Base-by-base conservation (phyloP, 2,329 filamentous ascomycete genomes). In the Kalmusia sp. region DNA sequence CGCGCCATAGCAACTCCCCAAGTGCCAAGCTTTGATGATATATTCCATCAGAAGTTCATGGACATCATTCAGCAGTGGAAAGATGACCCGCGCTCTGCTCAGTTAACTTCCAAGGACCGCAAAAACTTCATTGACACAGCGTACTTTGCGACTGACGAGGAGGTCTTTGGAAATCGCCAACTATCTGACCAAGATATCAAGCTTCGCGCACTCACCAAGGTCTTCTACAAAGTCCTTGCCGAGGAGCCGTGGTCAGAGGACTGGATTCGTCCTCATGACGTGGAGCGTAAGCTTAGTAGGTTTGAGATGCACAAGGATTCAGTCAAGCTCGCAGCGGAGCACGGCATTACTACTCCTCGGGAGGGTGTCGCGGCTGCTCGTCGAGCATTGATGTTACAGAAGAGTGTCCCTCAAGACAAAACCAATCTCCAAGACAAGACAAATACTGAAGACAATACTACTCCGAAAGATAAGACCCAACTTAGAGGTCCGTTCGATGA, bases 211-310 rank as follows among this genome's bases (percentile, higher is more conserved):
- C 64, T 74, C 6, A 73, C 70, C 51, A 72, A 71, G 40, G 69
- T 74, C 44, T 71, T 74, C 43, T 72, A 68, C 59, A 71, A 70
- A 46, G 65, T 73, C 8, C 61, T 74, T n/a, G 69, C 70, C 9
- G 71, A 74, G 30, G 70, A 74, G 37, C 70, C 71, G 1, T 74
- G 71, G 71, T 67, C 67, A 6, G 70, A 73, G 37, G 69, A 72
- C 17, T 74, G 69, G 69, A 74, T 74, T 19, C 69, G 70, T 22
- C 64, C 70, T 9, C 68, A 64, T 12, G 71, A 74, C 52, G 71
- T 73, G 11, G 71, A 74, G 52, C 65, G 71, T 15, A 74, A 74
- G 50, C 63, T 74, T 8, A 71, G 67, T n/a, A 65, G 69, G 27
- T 74, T 71, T 35, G 71, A 74, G 43, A 69, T 73, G 67, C 67